Evolutionary conservation across 2,329 filamentous ascomycete genomes (phyloP).

Genomic region (Talaromyces sp.): DNA sequence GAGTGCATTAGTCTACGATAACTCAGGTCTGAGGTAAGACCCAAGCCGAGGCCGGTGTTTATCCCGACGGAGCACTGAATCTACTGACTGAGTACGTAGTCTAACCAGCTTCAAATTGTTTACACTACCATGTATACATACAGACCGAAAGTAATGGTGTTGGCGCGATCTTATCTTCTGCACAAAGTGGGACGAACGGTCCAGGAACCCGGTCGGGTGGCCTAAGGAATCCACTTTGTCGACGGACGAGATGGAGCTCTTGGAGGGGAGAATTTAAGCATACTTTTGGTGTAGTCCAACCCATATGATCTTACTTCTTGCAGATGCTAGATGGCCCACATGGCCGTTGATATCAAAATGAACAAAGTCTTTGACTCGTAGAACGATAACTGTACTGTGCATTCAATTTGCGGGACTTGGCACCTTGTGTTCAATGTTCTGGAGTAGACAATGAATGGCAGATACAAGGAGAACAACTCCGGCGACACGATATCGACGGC

Average conservation of each 20-base stretch:
- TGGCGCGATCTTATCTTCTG: not conserved
- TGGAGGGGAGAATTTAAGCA: not conserved
- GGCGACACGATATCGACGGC: not conserved
- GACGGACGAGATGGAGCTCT: constrained; percentile 1
- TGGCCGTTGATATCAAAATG: not conserved
- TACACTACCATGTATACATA: no score
- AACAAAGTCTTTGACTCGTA: not conserved
- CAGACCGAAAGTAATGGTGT: no score
- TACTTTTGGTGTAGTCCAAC: constrained; percentile 6
- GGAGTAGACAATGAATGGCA: not conserved
- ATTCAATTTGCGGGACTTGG: no score
- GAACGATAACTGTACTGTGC: no score
- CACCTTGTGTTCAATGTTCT: no score
- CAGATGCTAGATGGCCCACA: not conserved
- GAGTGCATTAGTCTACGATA: not conserved
- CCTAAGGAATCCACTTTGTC: constrained; percentile 5
- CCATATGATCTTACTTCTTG: constrained; percentile 3
- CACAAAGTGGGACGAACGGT: constrained; percentile 8
- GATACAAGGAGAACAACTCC: not conserved
- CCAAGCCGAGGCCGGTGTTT: not conserved
- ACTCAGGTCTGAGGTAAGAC: no score
- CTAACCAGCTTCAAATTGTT: not conserved
- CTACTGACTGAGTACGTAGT: not conserved
- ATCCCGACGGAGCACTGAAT: not conserved
- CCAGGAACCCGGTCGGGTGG: constrained; percentile 7